Percentiles rank a stretch among this genome's conserved stretches.
These are phyloP conservation scores for Fonsecaea erecta DNA, from an alignment of 2,329 filamentous ascomycete genomes.

Conservation along the genomic window DNA sequence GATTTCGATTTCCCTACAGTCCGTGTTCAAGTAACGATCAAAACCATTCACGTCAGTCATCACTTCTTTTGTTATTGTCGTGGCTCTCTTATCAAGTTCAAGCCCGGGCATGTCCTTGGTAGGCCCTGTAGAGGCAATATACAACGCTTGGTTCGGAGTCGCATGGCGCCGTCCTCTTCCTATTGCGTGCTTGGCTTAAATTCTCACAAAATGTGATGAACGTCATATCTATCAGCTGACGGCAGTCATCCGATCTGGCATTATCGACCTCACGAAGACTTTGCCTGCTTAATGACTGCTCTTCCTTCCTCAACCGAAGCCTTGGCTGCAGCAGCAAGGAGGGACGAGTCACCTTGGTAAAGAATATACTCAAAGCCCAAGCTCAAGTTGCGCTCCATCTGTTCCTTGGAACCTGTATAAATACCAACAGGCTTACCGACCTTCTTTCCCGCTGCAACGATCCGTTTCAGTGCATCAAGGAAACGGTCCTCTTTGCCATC, in stretches of 20 bases:
- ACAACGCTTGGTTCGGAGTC: background rate
- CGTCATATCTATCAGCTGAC: background rate
- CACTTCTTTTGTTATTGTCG: background rate
- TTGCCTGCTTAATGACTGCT: background rate
- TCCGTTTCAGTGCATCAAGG: background rate
- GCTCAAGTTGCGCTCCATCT: background rate
- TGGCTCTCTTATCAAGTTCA: background rate
- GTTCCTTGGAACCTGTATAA: background rate
- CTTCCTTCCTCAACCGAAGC: background rate
- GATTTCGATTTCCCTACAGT: background rate
- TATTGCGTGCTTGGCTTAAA: background rate
- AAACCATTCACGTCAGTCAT: background rate
- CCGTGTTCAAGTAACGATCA: background rate
- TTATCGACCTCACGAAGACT: background rate
- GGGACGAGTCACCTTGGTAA: background rate
- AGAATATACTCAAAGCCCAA: slow-evolving; percentile 1
- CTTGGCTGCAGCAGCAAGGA: background rate
- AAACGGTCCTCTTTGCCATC: background rate
- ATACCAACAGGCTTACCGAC: background rate
- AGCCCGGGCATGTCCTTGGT: background rate
- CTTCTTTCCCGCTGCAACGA: background rate
- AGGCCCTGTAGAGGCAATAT: background rate
- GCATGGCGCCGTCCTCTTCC: background rate
- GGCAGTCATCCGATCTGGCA: too few species aligned
- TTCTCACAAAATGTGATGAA: background rate